phyloP scores from a whole-genome alignment of 768 basidiomycete species.

The Sarcomyxa edulis region DNA sequence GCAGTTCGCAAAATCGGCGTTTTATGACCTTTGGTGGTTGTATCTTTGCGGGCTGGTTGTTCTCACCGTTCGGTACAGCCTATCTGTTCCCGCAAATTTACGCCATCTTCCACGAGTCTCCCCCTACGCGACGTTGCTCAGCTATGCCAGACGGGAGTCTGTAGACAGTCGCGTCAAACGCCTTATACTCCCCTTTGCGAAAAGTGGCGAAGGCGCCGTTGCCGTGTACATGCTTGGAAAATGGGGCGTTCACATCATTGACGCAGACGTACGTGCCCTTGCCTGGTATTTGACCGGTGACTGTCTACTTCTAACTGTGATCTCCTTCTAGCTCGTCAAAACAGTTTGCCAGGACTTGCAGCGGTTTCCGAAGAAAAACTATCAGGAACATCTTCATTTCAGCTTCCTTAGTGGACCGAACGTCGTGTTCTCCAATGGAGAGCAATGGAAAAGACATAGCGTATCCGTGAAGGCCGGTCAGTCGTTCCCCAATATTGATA shows the following conservation, averaged over 20 bases:
- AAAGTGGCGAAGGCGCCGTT: conserved; percentile 25
- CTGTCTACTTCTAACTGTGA: no score
- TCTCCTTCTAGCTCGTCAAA: conserved; percentile 17
- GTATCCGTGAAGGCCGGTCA: no score
- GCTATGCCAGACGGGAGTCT: conserved; percentile 27
- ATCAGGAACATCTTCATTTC: no score
- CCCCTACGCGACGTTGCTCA: conserved; percentile 23
- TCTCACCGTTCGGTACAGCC: conserved; percentile 8
- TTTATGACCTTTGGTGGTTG: no score
- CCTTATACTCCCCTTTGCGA: conserved; percentile 30
- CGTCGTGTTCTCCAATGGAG: no score
- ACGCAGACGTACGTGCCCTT: conserved; percentile 20
- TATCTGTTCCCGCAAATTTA: conserved; percentile 23
- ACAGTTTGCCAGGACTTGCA: conserved; percentile 17
- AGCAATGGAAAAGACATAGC: no score
- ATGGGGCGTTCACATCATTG: conserved; percentile 36
- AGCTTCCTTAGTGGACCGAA: no score
- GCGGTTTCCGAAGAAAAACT: conserved; percentile 20
- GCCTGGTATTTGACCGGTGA: not conserved
- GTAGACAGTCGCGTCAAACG: conserved; percentile 27
- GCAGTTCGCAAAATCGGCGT: no score
- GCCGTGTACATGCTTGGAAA: conserved; percentile 32
- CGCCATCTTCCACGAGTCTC: conserved; percentile 30
- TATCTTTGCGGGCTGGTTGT: no score
- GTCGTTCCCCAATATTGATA: no score